Evolutionary conservation across 2,329 filamentous ascomycete species (phyloP), one percentile per base, ranked within the genome.

Genomic region (Venturia carpophila): DNA sequence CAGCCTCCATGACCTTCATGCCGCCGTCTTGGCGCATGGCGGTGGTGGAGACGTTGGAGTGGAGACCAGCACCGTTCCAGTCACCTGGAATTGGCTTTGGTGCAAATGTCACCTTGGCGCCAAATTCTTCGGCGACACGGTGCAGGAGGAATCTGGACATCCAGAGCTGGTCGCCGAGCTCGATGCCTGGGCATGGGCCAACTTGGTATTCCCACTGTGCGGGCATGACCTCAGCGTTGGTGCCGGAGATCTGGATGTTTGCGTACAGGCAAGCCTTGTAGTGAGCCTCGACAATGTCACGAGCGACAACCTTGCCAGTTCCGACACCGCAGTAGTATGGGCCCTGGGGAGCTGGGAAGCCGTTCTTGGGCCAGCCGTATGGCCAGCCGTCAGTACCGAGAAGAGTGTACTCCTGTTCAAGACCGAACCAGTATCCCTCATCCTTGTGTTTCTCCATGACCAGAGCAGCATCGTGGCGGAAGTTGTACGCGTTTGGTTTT

Each of bases 311-410:
- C 84, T 94, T 95, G 82, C 92, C 92, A 71, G 91, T 90, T 72
- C 94, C 94, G 68, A 97, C 93, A 90, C 93, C 94, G 78, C 93
- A 97, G 88, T 96, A 96, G 85, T 96, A 96, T 68, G 91, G 91
- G 69, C 92, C 92, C 80, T 96, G 92, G 71, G 92, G 91, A 76
- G 90, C 92, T 69, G 92, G 92, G 88, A 88, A 96, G 74, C 91
- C 91, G 74, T 88, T 87, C 79, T 85, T 85, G 75, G 89, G 89
- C 90, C 91, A 95, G 80, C 94, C 94, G 74, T 92, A 97, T 65
- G 94, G 94, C 80, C 91, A 89, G 78, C 92, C 90, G 71, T 88
- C 85, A 71, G 87, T 80, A 74, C 93, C 92, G 71, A 97, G 88
- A 58, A 95, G 87, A 67, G 91, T 97, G 85, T 97, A 97, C 79